phyloP scores from a whole-genome alignment of 2,329 filamentous ascomycete genomes.

The Alternaria angustiovoidea region DNA sequence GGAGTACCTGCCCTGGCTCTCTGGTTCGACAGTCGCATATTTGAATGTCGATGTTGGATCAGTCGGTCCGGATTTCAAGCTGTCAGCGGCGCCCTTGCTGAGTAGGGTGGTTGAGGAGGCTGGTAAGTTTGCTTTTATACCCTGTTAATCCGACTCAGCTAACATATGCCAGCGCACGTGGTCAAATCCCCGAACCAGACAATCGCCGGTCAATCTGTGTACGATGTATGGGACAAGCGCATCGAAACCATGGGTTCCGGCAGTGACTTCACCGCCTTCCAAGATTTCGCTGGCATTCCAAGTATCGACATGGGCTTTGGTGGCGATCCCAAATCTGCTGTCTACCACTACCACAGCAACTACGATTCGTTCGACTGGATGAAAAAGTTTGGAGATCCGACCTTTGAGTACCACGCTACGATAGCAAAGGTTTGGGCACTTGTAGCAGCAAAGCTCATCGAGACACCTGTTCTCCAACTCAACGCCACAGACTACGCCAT shows the following conservation, averaged over 20 bases:
- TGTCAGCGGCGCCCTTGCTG: constrained; percentile 76
- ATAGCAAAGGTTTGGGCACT: constrained; percentile 58
- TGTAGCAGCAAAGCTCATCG: constrained; percentile 56
- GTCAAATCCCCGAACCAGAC: constrained; percentile 73
- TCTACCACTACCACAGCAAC: constrained; percentile 83
- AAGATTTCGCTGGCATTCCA: constrained; percentile 61
- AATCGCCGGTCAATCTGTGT: constrained; percentile 71
- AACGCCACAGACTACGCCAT: constrained; percentile 58
- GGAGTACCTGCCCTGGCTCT: constrained; percentile 84
- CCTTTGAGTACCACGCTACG: constrained; percentile 65
- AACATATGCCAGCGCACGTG: constrained; percentile 33
- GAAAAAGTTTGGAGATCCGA: constrained; percentile 75
- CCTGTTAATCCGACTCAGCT: constrained; percentile 5
- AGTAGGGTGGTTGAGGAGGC: constrained; percentile 76
- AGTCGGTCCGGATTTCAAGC: constrained; percentile 68
- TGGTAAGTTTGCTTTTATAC: constrained; percentile 41
- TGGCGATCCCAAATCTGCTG: constrained; percentile 50
- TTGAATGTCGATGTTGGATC: constrained; percentile 84
- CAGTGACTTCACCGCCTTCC: constrained; percentile 62
- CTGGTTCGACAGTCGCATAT: constrained; percentile 77
- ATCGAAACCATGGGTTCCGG: constrained; percentile 65
- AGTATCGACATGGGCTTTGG: constrained; percentile 59
- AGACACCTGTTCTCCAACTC: constrained; percentile 58
- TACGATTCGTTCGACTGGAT: constrained; percentile 89
- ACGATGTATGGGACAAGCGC: constrained; percentile 66